Evolutionary conservation across 2,329 filamentous ascomycete genomes (phyloP).

Genomic region (Xylariales sp.): DNA sequence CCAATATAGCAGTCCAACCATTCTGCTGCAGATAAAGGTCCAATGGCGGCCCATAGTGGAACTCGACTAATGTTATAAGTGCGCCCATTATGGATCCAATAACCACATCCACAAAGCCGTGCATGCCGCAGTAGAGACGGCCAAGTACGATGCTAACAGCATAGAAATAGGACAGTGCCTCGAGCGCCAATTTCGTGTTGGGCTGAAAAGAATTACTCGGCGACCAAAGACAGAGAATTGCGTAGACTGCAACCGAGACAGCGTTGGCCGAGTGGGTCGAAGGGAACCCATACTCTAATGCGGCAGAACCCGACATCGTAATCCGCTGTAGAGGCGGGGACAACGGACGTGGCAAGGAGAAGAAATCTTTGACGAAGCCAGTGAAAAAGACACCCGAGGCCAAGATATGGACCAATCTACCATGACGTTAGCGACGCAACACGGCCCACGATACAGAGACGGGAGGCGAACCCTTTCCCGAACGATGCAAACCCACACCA

Average conservation of each 20-base stretch:
- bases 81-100: slow-evolving; percentile 83
- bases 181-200: slow-evolving; percentile 70
- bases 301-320: slow-evolving; percentile 95
- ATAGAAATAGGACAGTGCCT: slow-evolving; percentile 82
- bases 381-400: slow-evolving; percentile 86
- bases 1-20: slow-evolving; percentile 71
- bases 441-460: slow-evolving; percentile 18
- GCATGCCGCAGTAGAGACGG: slow-evolving; percentile 97
- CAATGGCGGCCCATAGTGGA: slow-evolving; percentile 69
- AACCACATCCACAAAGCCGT: slow-evolving; percentile 92
- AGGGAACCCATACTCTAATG: slow-evolving; percentile 96
- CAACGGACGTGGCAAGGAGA: slow-evolving; percentile 89
- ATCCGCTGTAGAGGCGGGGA: slow-evolving; percentile 94
- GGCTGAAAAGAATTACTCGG: slow-evolving; percentile 71
- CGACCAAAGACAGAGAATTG: slow-evolving; percentile 75
- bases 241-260: slow-evolving; percentile 91
- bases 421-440: slow-evolving; percentile 34
- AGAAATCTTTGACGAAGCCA: slow-evolving; percentile 93
- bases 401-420: slow-evolving; percentile 77
- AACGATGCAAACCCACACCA: slow-evolving; percentile 92
- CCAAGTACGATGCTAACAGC: slow-evolving; percentile 90
- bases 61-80: slow-evolving; percentile 68
- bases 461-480: slow-evolving; percentile 80
- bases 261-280: slow-evolving; percentile 98
- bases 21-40: slow-evolving; percentile 77